Percentiles rank a stretch among this genome's conserved stretches.
phyloP scores from a whole-genome alignment of 2,329 filamentous ascomycete species.

The Zasmidium citrigriseum region DNA sequence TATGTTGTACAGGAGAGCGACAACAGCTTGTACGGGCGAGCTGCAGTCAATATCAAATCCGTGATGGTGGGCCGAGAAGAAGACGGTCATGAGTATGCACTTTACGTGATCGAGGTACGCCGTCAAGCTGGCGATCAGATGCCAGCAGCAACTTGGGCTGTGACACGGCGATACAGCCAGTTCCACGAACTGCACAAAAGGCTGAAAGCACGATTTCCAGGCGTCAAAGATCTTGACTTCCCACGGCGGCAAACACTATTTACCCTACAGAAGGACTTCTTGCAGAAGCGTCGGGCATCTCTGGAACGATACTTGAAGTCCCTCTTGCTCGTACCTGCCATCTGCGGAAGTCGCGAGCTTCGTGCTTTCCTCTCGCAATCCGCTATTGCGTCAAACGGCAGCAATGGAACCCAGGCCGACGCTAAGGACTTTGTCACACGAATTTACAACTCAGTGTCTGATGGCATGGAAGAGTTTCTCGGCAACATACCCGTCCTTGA shows the following conservation, averaged over 20 bases:
- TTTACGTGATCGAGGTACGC: constrained; percentile 91
- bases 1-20: constrained; percentile 98
- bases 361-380: constrained; percentile 88
- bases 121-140: constrained; percentile 91
- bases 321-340: constrained; percentile 82
- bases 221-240: constrained; percentile 87
- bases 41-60: constrained; percentile 84
- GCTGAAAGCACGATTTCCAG: constrained; percentile 79
- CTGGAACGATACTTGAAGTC: constrained; percentile 76
- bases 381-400: constrained; percentile 65
- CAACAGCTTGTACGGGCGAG: constrained; percentile 91
- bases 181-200: constrained; percentile 95
- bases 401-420: constrained; percentile 65
- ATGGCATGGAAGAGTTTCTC: constrained; percentile 97
- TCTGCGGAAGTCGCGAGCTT: constrained; percentile 89
- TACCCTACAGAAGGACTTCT: constrained; percentile 94
- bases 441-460: constrained; percentile 93
- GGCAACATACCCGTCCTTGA: constrained; percentile 95
- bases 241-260: constrained; percentile 89
- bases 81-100: constrained; percentile 87
- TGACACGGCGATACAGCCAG: constrained; percentile 92
- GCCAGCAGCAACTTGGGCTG: constrained; percentile 91
- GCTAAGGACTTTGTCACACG: constrained; percentile 81
- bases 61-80: constrained; percentile 91
- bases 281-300: constrained; percentile 81